These are phyloP conservation scores for Scutellaria galericulata DNA, from an alignment of 257 asterid genomes.

Conservation along the genomic window DNA sequence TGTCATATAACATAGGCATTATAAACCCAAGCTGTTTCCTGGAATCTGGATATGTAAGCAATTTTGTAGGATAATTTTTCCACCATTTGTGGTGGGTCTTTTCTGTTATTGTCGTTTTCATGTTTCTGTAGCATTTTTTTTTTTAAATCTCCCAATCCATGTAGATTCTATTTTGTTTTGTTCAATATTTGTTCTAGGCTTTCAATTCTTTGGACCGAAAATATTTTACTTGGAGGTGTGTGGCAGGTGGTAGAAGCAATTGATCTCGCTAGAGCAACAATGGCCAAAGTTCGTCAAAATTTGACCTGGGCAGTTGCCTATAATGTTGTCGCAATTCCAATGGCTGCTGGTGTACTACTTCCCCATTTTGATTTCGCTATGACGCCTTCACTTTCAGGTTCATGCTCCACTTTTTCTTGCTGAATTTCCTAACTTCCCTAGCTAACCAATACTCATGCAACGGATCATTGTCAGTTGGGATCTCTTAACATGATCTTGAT, in stretches of 20 bases:
- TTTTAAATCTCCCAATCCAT: background rate
- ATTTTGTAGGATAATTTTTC: background rate
- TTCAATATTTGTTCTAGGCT: slow-evolving; percentile 14
- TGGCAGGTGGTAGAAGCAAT: slow-evolving; percentile 87
- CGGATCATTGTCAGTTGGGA: no score
- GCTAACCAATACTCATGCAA: no score
- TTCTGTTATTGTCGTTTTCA: background rate
- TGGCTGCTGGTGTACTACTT: slow-evolving; percentile 92
- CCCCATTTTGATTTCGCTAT: slow-evolving; percentile 93
- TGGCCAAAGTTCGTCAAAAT: slow-evolving; percentile 92
- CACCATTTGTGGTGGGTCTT: slow-evolving; percentile 1
- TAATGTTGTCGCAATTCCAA: slow-evolving; percentile 80
- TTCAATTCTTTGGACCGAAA: slow-evolving; percentile 25
- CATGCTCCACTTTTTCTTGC: slow-evolving; percentile 12
- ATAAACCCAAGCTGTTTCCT: background rate
- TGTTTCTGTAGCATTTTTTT: background rate
- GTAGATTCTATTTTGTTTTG: background rate
- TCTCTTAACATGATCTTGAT: background rate
- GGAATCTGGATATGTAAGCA: background rate
- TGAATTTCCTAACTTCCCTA: no score
- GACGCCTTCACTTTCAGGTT: slow-evolving; percentile 98
- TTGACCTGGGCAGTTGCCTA: slow-evolving; percentile 95
- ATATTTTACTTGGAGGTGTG: slow-evolving; percentile 28
- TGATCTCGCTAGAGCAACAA: slow-evolving; percentile 88
- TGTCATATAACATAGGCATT: background rate